phyloP scores from a whole-genome alignment of 352 stramenopile genomes.

The Halophytophthora polymorphica region DNA sequence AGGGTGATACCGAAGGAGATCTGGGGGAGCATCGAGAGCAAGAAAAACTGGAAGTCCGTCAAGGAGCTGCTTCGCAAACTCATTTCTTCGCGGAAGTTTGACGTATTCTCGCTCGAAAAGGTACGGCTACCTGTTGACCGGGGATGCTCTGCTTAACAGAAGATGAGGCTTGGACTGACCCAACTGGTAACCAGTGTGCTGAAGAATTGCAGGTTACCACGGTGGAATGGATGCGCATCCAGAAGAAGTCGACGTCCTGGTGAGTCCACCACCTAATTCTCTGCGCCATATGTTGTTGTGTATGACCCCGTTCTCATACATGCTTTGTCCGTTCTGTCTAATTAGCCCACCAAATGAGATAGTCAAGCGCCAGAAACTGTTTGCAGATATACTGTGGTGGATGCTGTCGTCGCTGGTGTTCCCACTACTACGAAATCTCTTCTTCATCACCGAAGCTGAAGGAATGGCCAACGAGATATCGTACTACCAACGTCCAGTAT shows the following conservation, averaged over 20 bases:
- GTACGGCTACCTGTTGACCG: constrained; percentile 12
- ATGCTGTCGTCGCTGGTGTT: constrained; percentile 44
- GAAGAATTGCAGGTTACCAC: constrained; percentile 38
- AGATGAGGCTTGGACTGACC: not conserved
- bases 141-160: not conserved
- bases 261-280: constrained; percentile 5
- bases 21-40: constrained; percentile 30
- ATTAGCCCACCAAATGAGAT: constrained; percentile 57
- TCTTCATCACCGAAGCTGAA: constrained; percentile 77
- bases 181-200: constrained; percentile 21
- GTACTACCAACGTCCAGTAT: constrained; percentile 68
- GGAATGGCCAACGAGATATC: constrained; percentile 62
- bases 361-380: constrained; percentile 36
- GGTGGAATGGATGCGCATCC: constrained; percentile 35
- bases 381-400: constrained; percentile 44
- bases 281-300: not conserved
- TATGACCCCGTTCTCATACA: not conserved
- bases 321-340: not conserved
- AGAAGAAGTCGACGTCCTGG: constrained; percentile 24
- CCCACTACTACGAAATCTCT: constrained; percentile 54
- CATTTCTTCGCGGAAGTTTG: constrained; percentile 54
- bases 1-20: constrained; percentile 54
- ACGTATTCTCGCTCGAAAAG: constrained; percentile 52
- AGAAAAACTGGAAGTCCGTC: constrained; percentile 56
- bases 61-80: constrained; percentile 45